These are phyloP conservation scores for Zea luxurians DNA, from an alignment of 176 grass and related monocot species.

Conservation along the genomic window DNA sequence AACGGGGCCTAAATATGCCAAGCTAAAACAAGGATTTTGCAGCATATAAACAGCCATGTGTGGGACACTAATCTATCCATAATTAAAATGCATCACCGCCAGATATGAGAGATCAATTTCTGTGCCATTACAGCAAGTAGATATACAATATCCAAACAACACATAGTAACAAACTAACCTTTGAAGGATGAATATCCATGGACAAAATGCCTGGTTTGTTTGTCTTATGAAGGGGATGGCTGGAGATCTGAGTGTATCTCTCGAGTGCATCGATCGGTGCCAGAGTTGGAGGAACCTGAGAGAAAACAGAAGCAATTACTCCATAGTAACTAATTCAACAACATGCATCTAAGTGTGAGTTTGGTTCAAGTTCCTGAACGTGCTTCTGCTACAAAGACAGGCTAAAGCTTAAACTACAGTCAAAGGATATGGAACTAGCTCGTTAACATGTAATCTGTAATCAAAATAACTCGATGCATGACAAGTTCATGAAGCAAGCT, in stretches of 20 bases:
- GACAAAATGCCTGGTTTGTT: constrained; percentile 96
- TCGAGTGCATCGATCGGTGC: constrained; percentile 68
- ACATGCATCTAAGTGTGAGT: background rate
- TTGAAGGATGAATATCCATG: constrained; percentile 92
- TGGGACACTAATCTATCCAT: background rate
- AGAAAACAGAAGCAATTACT: constrained; percentile 23
- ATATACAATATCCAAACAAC: constrained; percentile 22
- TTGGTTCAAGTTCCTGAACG: too few relatives aligned
- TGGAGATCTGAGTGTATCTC: constrained; percentile 89
- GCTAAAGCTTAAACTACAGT: background rate
- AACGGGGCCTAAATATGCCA: background rate
- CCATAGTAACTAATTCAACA: background rate
- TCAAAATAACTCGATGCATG: background rate
- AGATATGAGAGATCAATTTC: background rate
- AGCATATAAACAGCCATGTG: constrained; percentile 2
- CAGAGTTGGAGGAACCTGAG: constrained; percentile 67
- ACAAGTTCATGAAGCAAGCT: constrained; percentile 4
- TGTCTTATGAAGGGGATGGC: constrained; percentile 95
- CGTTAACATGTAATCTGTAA: background rate
- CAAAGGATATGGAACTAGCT: background rate
- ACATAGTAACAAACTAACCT: constrained; percentile 51
- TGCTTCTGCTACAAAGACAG: too few relatives aligned
- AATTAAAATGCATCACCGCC: background rate
- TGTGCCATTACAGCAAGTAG: constrained; percentile 7
- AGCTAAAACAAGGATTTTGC: background rate